Conservation (phyloP, 2,329 filamentous ascomycete genomes). For the Xylaria sp. region DNA sequence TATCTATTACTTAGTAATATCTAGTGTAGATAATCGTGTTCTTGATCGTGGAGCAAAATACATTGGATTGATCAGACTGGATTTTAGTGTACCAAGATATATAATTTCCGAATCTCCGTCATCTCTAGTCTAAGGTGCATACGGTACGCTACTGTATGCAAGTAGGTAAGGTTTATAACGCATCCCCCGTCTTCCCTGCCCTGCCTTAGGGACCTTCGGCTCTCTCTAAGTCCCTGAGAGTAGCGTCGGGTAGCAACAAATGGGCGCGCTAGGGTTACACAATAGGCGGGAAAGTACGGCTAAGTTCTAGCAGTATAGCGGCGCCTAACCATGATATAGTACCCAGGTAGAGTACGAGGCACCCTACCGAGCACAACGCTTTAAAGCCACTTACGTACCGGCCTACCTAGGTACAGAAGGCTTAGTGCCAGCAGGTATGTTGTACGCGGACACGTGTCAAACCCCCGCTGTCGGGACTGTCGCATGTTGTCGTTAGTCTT, state of each 20-base stretch:
- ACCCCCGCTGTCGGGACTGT: not conserved
- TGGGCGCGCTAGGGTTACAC: not conserved
- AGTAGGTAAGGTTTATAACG: not conserved
- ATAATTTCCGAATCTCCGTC: conserved; percentile 7
- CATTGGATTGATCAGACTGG: not conserved
- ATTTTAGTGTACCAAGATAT: conserved; percentile 1
- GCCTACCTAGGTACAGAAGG: not conserved
- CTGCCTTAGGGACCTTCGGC: not conserved
- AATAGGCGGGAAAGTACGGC: not conserved
- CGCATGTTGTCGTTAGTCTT: not conserved
- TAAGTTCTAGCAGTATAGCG: not conserved
- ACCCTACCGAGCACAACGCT: not conserved
- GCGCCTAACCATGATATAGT: no score
- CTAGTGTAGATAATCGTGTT: conserved; percentile 2
- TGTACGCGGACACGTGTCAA: conserved; percentile 9
- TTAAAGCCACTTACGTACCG: not conserved
- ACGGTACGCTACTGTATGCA: not conserved
- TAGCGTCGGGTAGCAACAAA: not conserved
- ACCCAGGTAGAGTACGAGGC: no score
- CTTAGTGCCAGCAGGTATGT: not conserved
- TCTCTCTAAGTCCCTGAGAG: no score
- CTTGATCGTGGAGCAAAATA: conserved; percentile 8
- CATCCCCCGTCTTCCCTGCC: not conserved
- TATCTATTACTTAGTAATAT: not conserved
- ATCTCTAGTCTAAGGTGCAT: not conserved